Percentiles rank a stretch among this genome's conserved stretches.
Evolutionary conservation across 2,329 filamentous ascomycete species (phyloP).

Genomic region (Scytalidium sp.): DNA sequence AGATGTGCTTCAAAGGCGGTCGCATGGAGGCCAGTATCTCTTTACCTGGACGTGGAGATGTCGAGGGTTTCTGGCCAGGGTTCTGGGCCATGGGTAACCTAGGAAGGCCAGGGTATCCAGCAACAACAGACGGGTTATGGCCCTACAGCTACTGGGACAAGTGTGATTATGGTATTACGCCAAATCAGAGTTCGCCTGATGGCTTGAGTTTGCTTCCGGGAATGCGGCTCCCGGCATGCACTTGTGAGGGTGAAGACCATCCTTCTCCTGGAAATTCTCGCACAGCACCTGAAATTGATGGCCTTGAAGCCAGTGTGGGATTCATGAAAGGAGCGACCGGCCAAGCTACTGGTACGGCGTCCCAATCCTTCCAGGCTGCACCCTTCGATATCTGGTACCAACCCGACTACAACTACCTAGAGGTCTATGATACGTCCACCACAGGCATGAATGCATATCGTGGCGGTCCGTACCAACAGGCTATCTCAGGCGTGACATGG

Average conservation of each 20-base stretch:
- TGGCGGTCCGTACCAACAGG: slow-evolving; percentile 61
- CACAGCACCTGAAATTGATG: slow-evolving; percentile 70
- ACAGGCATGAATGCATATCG: slow-evolving; percentile 58
- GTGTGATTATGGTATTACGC: slow-evolving; percentile 69
- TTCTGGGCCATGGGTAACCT: slow-evolving; percentile 77
- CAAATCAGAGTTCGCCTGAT: slow-evolving; percentile 67
- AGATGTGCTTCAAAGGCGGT: slow-evolving; percentile 70
- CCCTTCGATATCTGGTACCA: slow-evolving; percentile 71
- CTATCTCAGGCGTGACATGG: slow-evolving; percentile 57
- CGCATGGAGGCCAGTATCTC: slow-evolving; percentile 69
- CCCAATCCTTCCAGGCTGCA: slow-evolving; percentile 65
- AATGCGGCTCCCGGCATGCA: slow-evolving; percentile 68
- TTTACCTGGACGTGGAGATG: slow-evolving; percentile 63
- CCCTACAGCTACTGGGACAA: slow-evolving; percentile 69
- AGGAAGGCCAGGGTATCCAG: slow-evolving; percentile 64
- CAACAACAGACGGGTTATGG: slow-evolving; percentile 71
- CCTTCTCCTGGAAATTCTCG: slow-evolving; percentile 63
- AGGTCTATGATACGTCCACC: slow-evolving; percentile 58
- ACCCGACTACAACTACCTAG: slow-evolving; percentile 61
- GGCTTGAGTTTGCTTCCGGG: slow-evolving; percentile 66
- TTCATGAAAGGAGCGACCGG: slow-evolving; percentile 29
- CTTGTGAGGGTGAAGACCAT: slow-evolving; percentile 62
- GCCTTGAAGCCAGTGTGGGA: slow-evolving; percentile 60
- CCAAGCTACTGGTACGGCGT: slow-evolving; percentile 56
- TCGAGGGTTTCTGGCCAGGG: slow-evolving; percentile 70